Conservation (phyloP, 2,329 filamentous ascomycete species). For the Fusarium goolgardi region DNA sequence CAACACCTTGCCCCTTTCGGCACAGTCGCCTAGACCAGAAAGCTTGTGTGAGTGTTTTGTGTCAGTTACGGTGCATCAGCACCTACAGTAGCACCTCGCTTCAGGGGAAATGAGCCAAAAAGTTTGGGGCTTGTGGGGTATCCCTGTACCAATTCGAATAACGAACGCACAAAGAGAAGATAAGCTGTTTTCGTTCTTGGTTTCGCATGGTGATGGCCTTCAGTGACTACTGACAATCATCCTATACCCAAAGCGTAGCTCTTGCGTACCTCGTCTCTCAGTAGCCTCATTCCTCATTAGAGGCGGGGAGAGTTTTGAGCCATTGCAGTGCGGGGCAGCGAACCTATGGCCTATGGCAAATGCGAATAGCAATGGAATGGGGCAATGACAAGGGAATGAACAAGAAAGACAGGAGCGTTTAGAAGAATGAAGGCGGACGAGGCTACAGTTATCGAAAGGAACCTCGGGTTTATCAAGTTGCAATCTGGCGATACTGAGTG, state of each 20-base stretch:
- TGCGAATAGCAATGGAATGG: conserved; percentile 37
- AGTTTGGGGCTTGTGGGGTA: conserved; percentile 13
- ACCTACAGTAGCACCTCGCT: conserved; percentile 2
- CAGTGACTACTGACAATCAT: conserved; percentile 19
- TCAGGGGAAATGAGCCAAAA: conserved; percentile 8
- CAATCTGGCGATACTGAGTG: background rate
- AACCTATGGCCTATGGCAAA: conserved; percentile 24
- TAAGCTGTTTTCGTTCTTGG: conserved; percentile 22
- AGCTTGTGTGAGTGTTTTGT: conserved; percentile 26
- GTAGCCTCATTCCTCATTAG: conserved; percentile 16
- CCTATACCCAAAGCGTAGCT: conserved; percentile 39
- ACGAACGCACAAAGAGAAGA: conserved; percentile 2
- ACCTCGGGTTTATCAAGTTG: background rate
- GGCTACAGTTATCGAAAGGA: no score
- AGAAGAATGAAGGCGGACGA: conserved; percentile 39
- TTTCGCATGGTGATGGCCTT: conserved; percentile 10
- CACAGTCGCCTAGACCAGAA: conserved; percentile 27
- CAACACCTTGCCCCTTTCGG: conserved; percentile 34
- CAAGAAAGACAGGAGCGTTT: conserved; percentile 17
- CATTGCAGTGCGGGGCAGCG: conserved; percentile 32
- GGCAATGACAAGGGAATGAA: conserved; percentile 32
- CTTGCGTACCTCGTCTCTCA: conserved; percentile 15
- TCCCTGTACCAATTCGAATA: background rate
- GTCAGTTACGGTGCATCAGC: conserved; percentile 11
- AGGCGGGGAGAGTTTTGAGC: conserved; percentile 38